phyloP scores from a whole-genome alignment of 768 basidiomycete species.

The Pulveroboletus sp. region DNA sequence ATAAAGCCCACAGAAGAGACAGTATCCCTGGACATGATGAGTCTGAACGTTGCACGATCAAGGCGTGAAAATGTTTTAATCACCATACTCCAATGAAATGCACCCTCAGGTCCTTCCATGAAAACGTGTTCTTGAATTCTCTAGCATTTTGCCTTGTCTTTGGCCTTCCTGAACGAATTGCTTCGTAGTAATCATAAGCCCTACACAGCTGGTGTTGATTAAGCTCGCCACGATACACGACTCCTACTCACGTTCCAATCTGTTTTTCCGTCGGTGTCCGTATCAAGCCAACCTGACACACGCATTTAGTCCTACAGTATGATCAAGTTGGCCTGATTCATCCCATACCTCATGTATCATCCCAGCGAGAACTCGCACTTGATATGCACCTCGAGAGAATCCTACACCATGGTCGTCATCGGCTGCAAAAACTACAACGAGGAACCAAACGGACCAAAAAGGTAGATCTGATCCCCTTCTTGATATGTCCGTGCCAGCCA shows the following conservation, averaged over 20 bases:
- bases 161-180: slow-evolving; percentile 12
- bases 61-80: slow-evolving; percentile 1
- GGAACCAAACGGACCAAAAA: slow-evolving; percentile 28
- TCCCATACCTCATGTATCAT: neutral
- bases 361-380: neutral
- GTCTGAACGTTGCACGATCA: no score
- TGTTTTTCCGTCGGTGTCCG: no score
- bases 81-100: slow-evolving; percentile 54
- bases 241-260: no score
- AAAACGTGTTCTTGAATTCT: slow-evolving; percentile 45
- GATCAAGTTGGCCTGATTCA: no score
- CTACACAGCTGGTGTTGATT: neutral
- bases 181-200: slow-evolving; percentile 18
- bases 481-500: neutral
- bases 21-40: no score
- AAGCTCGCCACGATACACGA: no score
- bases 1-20: no score
- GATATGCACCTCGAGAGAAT: neutral
- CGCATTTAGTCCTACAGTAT: no score
- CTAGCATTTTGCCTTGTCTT: slow-evolving; percentile 16
- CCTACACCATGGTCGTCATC: neutral
- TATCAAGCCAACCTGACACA: no score
- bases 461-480: slow-evolving; percentile 25
- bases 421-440: neutral
- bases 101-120: slow-evolving; percentile 36